Percentiles rank a stretch among this genome's conserved stretches.
These are phyloP conservation scores for Ophiostoma triangulosporum DNA, from an alignment of 2,329 filamentous ascomycete genomes.

Conservation along the genomic window DNA sequence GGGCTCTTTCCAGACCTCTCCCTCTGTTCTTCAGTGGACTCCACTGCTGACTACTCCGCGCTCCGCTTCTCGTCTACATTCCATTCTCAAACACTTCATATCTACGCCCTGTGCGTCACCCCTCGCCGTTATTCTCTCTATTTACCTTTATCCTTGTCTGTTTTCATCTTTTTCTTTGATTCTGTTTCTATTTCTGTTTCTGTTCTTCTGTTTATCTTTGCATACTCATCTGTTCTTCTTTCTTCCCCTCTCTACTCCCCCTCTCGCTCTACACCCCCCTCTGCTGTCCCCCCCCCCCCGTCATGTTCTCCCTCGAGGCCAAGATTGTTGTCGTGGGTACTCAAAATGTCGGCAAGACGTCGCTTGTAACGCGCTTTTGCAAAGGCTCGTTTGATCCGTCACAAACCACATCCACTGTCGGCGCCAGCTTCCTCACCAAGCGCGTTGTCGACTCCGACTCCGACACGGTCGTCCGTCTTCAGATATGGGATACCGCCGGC, in stretches of 20 bases:
- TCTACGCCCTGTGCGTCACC: neutral
- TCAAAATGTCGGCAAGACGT: constrained; percentile 70
- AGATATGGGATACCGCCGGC: constrained; percentile 83
- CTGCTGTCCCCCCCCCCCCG: neutral
- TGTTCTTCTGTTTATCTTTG: neutral
- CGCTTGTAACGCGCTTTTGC: constrained; percentile 62
- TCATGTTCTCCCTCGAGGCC: constrained; percentile 55
- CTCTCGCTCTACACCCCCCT: neutral
- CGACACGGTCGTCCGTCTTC: constrained; percentile 75
- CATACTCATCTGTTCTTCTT: neutral
- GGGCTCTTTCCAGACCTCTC: neutral
- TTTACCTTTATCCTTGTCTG: neutral
- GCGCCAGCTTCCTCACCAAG: constrained; percentile 69
- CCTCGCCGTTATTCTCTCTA: neutral
- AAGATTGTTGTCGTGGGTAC: constrained; percentile 72
- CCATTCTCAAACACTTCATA: constrained; percentile 3
- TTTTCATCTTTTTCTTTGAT: neutral
- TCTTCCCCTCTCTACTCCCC: neutral
- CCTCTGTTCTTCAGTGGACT: neutral
- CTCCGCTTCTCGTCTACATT: constrained; percentile 1
- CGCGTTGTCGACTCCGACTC: constrained; percentile 71
- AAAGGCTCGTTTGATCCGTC: constrained; percentile 56
- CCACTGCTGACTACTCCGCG: neutral
- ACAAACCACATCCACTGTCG: constrained; percentile 57
- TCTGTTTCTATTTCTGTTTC: neutral